Base-by-base conservation (phyloP, 1,284 basidiomycete genomes). In the Pisolithus thermaeus region DNA sequence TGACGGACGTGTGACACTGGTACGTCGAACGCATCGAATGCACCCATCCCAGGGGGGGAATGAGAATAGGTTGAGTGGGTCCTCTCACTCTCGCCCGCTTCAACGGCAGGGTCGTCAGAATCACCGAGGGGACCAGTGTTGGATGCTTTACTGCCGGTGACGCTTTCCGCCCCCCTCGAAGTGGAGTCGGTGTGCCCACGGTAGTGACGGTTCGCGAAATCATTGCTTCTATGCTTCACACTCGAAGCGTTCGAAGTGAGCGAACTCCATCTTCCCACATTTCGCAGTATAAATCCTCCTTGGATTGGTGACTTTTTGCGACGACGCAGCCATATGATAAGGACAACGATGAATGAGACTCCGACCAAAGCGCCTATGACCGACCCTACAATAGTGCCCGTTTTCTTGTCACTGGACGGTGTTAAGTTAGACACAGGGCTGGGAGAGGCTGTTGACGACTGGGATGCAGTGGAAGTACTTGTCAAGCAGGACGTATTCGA, bases 331-430 rank as follows among this genome's bases (percentile, higher is more conserved):
- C 71, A 67, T 56, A 70, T 66, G 23, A 71, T 55, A 56, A 50
- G 44, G 14, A 61, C 3, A 18, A 68, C 64, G 18, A 68, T 56
- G 28, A 77, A 40, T 3, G 64, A 46, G 18, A 66, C 54, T 42
- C 62, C 62, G 4, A 70, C 47, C 11, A 72, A 50, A 18, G 67
- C 70, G 16, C 73, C 75, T 16, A 80, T 47, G 22, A 71, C 64
- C 32, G 72, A 70, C 6, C 76, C 75, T 18, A 69, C 69, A 38
- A 81, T 72, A 16, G 65, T 64, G 3, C 65, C 70, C 11, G 61
- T 60, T 39, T 73, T 73, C n/a, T 60, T 52, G 42, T 27, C n/a
- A 3, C 57, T 55, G 18, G 61, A 58, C 2, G 52, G 53, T 0
- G 59, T 48, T 7, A 59, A 28, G 12, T 54, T 30, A 22, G 49